Evolutionary conservation across 345 rosid genomes (phyloP), one percentile per base, ranked within the genome.

Genomic region (Camelina sativa): DNA sequence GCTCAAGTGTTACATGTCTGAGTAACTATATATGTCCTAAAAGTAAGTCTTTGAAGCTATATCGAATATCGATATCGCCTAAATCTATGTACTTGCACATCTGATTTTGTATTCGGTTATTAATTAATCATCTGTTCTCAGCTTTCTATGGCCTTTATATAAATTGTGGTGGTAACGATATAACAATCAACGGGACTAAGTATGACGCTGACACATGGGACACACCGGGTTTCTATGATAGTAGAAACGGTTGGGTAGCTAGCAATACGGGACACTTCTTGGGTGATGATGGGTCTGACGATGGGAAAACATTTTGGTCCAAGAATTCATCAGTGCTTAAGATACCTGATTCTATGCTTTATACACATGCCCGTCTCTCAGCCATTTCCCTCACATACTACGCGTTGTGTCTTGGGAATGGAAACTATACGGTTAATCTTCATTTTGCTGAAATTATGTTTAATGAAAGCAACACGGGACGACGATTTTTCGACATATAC

Each of bases 381-480:
- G 86, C 93, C 8, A 65, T 84, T 71, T 84, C 91, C 52, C 88
- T 86, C 50, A 87, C 89, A 7, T 89, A 89, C 76, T 87, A 82
- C 53, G 85, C 85, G 17, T 80, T 81, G 43, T 89, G 91, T 71
- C 75, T 87, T 22, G 72, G 54, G 69, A 68, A 84, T 32, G 84
- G 87, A 30, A 84, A 67, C 25, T 89, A 89, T 65, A 80, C 77
- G 0, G 87, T 91, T 48, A 86, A 77, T 54, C 97, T 91, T 66
- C 93, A 91, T 72, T 91, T 91, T 43, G 91, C 92, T 15, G 94
- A 91, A 80, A 87, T 87, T 23, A 72, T 76, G 81, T 88, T 87
- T 82, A 72, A 62, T 1, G 63, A 74, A 55, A 78, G 3, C 11
- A 37, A 37, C 11, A 37, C 81, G 10, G 94, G 97, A 30, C 85